These are phyloP conservation scores for Aethionema arabicum DNA, from an alignment of 345 rosid species.

Conservation along the genomic window DNA sequence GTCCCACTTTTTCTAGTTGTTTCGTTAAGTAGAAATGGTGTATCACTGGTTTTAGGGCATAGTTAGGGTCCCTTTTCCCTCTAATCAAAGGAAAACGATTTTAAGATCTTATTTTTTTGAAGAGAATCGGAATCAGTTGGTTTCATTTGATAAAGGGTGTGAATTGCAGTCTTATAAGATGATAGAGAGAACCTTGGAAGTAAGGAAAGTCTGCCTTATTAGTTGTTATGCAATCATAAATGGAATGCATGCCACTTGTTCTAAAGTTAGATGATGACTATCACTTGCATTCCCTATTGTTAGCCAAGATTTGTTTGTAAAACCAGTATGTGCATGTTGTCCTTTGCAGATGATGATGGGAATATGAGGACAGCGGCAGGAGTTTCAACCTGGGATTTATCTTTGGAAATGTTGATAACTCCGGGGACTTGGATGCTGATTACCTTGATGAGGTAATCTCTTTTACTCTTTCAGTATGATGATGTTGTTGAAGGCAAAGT, in stretches of 20 bases:
- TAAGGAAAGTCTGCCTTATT: neutral
- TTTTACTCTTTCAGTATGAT: slow-evolving; percentile 13
- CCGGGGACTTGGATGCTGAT: slow-evolving; percentile 96
- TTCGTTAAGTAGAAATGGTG: slow-evolving; percentile 13
- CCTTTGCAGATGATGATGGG: slow-evolving; percentile 63
- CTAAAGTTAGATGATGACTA: neutral
- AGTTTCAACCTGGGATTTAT: slow-evolving; percentile 84
- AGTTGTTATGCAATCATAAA: neutral
- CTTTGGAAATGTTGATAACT: slow-evolving; percentile 94
- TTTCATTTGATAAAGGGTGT: slow-evolving; percentile 2
- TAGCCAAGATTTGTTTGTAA: slow-evolving; percentile 10
- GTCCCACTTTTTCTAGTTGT: neutral
- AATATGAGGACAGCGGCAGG: slow-evolving; percentile 72
- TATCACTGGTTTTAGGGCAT: slow-evolving; percentile 14
- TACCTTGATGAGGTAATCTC: slow-evolving; percentile 87
- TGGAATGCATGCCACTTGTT: neutral
- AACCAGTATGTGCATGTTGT: slow-evolving; percentile 20
- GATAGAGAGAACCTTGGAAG: slow-evolving; percentile 19
- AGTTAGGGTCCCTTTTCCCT: neutral
- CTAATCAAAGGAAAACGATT: slow-evolving; percentile 5
- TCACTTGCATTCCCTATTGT: neutral
- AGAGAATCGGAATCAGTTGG: slow-evolving; percentile 11
- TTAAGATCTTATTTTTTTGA: slow-evolving; percentile 10
- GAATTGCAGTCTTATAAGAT: slow-evolving; percentile 2
- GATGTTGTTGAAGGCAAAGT: slow-evolving; percentile 3